Base-by-base conservation (phyloP, 306 rosid species). In the Pterocarpus santalinus region DNA sequence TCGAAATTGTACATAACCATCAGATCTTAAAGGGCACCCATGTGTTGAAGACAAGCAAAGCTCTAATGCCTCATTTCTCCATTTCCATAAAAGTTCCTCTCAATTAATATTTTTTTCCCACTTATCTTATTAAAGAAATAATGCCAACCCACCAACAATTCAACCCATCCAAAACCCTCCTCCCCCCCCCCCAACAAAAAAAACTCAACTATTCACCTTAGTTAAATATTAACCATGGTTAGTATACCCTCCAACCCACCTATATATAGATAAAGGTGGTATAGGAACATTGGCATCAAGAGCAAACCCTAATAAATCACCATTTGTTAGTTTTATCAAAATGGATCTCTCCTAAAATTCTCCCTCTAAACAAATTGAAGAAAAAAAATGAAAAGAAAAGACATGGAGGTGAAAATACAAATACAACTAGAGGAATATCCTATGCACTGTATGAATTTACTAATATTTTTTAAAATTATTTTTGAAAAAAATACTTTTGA, bases 171-270 rank as follows among this genome's bases (percentile, higher is more conserved):
- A 39, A 76, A 47, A 72, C 28, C 28, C 28, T 22, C 28, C 28
- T 22, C 28, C 28, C 28, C 28, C 28, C 28, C 28, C 28, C 43
- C 65, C 75, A 4, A 78, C 28, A 22, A 22, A 22, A 22, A 22
- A 84, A 83, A 84, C 88, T 35, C 80, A 86, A 85, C 81, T 87
- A 77, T 34, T 47, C 8, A 52, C 17, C 15, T 30, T 38, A 76
- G 90, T 88, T 75, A 82, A 80, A 28, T 35, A 53, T 70, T 72
- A 87, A 88, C 92, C 85, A 87, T 12, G 83, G 91, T 85, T 81
- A 66, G 60, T 60, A 34, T 65, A 22, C 67, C 60, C 64, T 73
- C 28, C 28, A 22, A 79, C 58, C 22, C 72, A 78, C n/a, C 64
- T 43, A 58, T 86, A 77, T 81, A 81, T 14, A 44, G 22, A 6